Evolutionary conservation across 352 stramenopile genomes (phyloP), one percentile per base, ranked within the genome.

Genomic region (Globisporangium mamillatum): DNA sequence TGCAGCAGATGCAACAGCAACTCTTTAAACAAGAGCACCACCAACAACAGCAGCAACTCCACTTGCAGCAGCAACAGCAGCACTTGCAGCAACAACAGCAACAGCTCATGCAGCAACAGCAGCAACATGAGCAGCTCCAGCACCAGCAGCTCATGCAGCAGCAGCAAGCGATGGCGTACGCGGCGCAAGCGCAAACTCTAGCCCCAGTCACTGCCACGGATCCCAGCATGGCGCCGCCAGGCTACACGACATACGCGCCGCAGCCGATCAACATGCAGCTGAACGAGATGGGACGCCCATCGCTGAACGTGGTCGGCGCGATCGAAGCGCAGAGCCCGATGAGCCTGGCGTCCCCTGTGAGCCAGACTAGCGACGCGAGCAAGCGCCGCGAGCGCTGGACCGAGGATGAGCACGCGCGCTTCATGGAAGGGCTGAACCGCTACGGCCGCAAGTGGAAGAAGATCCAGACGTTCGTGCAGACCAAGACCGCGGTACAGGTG

Each of bases 401-500:
- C 1, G 82, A 93, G 38, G 85, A 93, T 60, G 87, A 94, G 58
- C 87, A 94, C 66, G 84, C 84, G 18, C 79, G 81, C 12, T 94
- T 94, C 73, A 93, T 94, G 85, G 84, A 94, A 68, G 87, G 87
- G 0, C 68, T 94, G n/a, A 92, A 93, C 73, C 81, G 81, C 32
- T 94, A 93, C 68, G 87, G 87, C 25, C 87, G 87, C 67, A 94
- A 94, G 69, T 94, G 87, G 87, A 94, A 94, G 73, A 94, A 94
- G 66, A 94, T 94, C 60, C 87, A 94, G 72, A 88, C 80, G 50
- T 90, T 91, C 46, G 87, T 94, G 41, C 86, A 91, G 75, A 94
- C 87, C 22, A 94, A 94, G 79, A 94, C 87, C 3, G 87, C 85
- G 4, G 87, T 94, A 4, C 87, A 94, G 65, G 87, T 94, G 18